phyloP scores from a whole-genome alignment of 805 yeast genomes.

The Candida sphagnicola region DNA sequence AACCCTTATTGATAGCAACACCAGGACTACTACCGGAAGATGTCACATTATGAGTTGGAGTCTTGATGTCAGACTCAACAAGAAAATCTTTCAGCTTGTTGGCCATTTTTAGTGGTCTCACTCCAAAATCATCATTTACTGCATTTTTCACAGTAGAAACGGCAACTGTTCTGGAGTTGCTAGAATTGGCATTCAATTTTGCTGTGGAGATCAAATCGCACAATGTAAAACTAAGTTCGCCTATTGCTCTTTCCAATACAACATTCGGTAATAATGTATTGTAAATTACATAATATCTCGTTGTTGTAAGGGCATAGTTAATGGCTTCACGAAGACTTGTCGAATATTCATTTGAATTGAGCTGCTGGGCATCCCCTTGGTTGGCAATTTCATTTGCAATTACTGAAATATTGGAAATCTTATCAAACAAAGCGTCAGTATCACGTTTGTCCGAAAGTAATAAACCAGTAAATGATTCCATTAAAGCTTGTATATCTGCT shows the following conservation, averaged over 20 bases:
- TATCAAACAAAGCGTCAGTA: constrained; percentile 44
- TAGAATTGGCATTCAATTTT: constrained; percentile 32
- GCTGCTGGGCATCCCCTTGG: constrained; percentile 21
- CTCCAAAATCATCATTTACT: constrained; percentile 33
- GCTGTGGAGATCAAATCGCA: constrained; percentile 57
- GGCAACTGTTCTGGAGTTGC: constrained; percentile 4
- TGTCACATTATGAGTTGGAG: constrained; percentile 2
- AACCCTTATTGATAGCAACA: too few species aligned
- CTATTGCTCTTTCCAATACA: constrained; percentile 69
- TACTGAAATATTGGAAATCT: constrained; percentile 47
- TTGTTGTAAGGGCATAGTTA: constrained; percentile 70
- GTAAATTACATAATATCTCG: constrained; percentile 69
- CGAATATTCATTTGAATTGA: constrained; percentile 36
- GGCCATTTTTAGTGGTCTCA: constrained; percentile 67
- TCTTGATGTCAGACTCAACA: neutral
- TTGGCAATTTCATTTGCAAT: constrained; percentile 39
- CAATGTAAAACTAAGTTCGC: constrained; percentile 65
- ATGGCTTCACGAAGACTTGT: constrained; percentile 59
- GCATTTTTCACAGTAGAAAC: neutral
- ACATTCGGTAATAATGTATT: constrained; percentile 59
- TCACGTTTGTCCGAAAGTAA: constrained; percentile 24
- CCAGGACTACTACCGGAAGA: too few species aligned
- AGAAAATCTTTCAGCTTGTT: constrained; percentile 38
- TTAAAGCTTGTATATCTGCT: constrained; percentile 42
- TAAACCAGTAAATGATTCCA: constrained; percentile 42